phyloP scores from a whole-genome alignment of 2,329 filamentous ascomycete genomes.

The Talaromyces sp. region DNA sequence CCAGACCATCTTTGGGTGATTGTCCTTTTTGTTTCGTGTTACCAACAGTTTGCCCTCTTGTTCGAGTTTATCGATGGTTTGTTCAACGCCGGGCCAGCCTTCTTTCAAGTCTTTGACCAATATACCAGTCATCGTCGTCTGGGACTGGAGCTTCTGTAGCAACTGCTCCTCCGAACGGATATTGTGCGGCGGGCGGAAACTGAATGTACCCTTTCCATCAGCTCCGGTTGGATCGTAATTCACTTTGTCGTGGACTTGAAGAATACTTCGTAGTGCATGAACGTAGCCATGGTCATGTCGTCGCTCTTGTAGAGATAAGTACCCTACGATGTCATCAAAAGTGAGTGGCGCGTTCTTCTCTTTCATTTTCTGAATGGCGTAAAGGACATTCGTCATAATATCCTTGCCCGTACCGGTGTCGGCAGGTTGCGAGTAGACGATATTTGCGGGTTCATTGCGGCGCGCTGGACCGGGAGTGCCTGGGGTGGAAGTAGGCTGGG shows the following conservation, averaged over 20 bases:
- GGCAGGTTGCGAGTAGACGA: constrained; percentile 72
- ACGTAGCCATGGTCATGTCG: constrained; percentile 59
- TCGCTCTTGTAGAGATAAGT: constrained; percentile 68
- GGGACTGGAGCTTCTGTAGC: constrained; percentile 75
- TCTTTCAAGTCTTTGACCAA: constrained; percentile 90
- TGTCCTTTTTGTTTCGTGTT: constrained; percentile 88
- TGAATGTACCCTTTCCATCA: constrained; percentile 72
- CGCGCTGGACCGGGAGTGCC: constrained; percentile 44
- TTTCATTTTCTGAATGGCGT: constrained; percentile 78
- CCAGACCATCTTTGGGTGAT: constrained; percentile 82
- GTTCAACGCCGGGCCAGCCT: constrained; percentile 84
- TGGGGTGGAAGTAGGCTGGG: constrained; percentile 47
- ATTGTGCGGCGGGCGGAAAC: constrained; percentile 78
- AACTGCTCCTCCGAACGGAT: constrained; percentile 77
- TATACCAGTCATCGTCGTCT: constrained; percentile 76
- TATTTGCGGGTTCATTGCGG: constrained; percentile 58
- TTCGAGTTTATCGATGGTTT: constrained; percentile 76
- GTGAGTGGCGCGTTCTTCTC: constrained; percentile 67
- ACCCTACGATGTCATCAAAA: constrained; percentile 74
- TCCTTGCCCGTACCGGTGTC: constrained; percentile 74
- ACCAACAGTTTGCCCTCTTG: constrained; percentile 76
- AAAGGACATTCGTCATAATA: constrained; percentile 83
- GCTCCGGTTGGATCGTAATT: constrained; percentile 58
- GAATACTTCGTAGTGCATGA: constrained; percentile 64
- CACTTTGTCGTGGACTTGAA: constrained; percentile 65